phyloP scores from a whole-genome alignment of 441 rosid genomes.

The Rhodomyrtus psidioides region DNA sequence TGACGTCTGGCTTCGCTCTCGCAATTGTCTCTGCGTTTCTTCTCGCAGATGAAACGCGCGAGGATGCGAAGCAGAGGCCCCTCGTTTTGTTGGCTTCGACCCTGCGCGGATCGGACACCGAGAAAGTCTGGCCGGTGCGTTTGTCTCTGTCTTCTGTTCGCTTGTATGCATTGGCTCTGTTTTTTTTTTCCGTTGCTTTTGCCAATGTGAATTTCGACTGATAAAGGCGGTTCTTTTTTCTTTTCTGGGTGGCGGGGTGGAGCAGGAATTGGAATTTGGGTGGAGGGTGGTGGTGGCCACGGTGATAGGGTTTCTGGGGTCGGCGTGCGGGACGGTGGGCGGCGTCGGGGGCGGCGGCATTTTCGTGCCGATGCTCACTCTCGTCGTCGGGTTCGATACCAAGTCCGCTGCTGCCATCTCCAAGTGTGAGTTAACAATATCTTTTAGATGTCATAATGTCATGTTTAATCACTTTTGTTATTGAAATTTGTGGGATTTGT shows the following conservation, averaged over 20 bases:
- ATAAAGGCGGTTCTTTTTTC: background rate
- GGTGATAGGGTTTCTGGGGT: conserved; percentile 75
- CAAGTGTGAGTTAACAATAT: conserved; percentile 39
- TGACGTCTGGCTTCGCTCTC: conserved; percentile 50
- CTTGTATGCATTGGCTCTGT: background rate
- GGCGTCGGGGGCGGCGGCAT: conserved; percentile 98
- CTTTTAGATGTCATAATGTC: background rate
- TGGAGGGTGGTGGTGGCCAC: conserved; percentile 74
- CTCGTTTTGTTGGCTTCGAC: conserved; percentile 1
- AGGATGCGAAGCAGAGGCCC: background rate
- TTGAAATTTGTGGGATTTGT: background rate
- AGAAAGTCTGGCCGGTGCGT: conserved; percentile 82
- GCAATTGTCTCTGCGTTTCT: conserved; percentile 39
- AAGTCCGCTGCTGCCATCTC: conserved; percentile 97
- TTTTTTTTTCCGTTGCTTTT: background rate
- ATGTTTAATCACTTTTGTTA: background rate
- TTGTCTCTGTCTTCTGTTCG: background rate
- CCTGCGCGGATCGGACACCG: conserved; percentile 7
- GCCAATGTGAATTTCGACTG: background rate
- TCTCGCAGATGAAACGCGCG: conserved; percentile 6
- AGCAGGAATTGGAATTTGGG: conserved; percentile 55
- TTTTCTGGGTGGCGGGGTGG: background rate
- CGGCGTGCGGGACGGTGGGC: conserved; percentile 92
- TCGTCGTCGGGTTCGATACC: conserved; percentile 84
- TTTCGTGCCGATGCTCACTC: conserved; percentile 93